Percentiles rank a stretch among this genome's conserved stretches.
phyloP scores from a whole-genome alignment of 2,329 filamentous ascomycete species.

The Claviceps arundinis region DNA sequence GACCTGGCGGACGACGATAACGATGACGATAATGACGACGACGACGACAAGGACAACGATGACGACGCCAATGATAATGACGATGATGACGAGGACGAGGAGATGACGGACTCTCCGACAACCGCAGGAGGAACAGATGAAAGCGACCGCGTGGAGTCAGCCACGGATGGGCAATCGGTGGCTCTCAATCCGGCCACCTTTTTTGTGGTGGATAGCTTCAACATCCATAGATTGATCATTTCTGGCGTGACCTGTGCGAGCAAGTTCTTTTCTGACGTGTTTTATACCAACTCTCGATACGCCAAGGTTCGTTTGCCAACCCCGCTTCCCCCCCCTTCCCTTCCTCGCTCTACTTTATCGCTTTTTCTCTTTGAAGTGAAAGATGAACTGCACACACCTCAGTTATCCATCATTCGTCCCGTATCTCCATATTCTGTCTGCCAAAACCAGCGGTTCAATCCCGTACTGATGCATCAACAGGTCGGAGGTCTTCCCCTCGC shows the following conservation, averaged over 20 bases:
- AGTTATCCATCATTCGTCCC: too few relatives aligned
- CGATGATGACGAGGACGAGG: constrained; percentile 26
- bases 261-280: constrained; percentile 98
- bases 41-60: constrained; percentile 35
- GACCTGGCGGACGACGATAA: constrained; percentile 37
- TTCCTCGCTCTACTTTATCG: neutral
- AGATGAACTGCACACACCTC: too few relatives aligned
- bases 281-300: constrained; percentile 98
- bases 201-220: constrained; percentile 97
- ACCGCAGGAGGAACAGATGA: constrained; percentile 12
- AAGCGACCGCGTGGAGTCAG: constrained; percentile 10
- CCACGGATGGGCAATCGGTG: constrained; percentile 12
- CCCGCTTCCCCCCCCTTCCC: neutral
- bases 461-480: constrained; percentile 31
- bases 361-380: neutral
- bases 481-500: constrained; percentile 85
- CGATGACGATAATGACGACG: constrained; percentile 17
- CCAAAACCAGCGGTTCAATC: too few relatives aligned
- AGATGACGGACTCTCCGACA: constrained; percentile 19
- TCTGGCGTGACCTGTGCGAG: constrained; percentile 95
- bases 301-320: constrained; percentile 62
- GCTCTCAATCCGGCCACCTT: constrained; percentile 33
- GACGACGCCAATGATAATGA: constrained; percentile 37
- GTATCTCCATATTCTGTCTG: too few relatives aligned
- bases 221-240: constrained; percentile 93